These are phyloP conservation scores for Irpex sp. DNA, from an alignment of 1,284 basidiomycete species.

Conservation along the genomic window DNA sequence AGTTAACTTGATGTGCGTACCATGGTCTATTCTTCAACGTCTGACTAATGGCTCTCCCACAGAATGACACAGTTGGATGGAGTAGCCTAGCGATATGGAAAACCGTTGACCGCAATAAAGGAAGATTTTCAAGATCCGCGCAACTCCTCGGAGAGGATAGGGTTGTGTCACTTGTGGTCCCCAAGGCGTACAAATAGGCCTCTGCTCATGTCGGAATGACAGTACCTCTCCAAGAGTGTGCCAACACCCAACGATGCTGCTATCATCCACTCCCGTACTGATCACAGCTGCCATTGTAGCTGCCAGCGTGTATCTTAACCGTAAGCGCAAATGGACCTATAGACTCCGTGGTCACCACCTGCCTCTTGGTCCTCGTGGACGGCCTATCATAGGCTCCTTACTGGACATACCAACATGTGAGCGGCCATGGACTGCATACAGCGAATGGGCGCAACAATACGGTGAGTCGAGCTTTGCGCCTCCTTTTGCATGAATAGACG, in stretches of 20 bases:
- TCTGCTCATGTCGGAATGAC: too few relatives aligned
- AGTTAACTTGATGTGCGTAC: too few relatives aligned
- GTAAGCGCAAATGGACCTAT: background rate
- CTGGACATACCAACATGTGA: background rate
- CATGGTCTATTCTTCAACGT: too few relatives aligned
- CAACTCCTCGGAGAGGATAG: too few relatives aligned
- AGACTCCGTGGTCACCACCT: background rate
- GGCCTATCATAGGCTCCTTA: background rate
- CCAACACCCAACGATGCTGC: background rate
- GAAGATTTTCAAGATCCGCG: background rate
- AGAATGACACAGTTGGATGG: too few relatives aligned
- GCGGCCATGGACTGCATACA: background rate
- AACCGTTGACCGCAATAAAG: too few relatives aligned
- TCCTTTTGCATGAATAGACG: too few relatives aligned
- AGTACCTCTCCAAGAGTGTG: too few relatives aligned
- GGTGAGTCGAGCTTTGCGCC: too few relatives aligned
- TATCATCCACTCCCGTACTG: background rate
- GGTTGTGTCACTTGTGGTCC: too few relatives aligned
- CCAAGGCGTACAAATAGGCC: too few relatives aligned
- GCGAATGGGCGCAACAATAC: slow-evolving; percentile 6
- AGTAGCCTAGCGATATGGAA: background rate
- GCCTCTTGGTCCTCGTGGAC: background rate
- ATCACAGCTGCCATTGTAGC: background rate
- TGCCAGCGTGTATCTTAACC: background rate
- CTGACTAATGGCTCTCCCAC: too few relatives aligned